These are phyloP conservation scores for Globisporangium recalcitrans DNA, from an alignment of 352 stramenopile species.

Conservation along the genomic window DNA sequence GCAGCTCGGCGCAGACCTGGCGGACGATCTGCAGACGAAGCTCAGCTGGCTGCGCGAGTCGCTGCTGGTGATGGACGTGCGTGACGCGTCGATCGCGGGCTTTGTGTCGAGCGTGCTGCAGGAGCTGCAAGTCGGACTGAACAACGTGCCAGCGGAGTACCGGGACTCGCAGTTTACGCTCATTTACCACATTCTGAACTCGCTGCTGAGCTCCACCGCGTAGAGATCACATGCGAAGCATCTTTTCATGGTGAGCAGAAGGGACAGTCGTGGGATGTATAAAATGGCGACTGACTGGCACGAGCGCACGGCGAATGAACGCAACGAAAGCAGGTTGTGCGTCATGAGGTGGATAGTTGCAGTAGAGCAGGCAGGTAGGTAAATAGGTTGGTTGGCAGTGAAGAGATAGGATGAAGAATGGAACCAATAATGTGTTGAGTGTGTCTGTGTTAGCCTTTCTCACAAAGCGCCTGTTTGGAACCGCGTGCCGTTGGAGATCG, in stretches of 20 bases:
- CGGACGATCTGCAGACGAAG: constrained; percentile 61
- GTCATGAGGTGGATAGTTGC: background rate
- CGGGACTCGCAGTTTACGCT: constrained; percentile 82
- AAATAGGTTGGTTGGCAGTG: background rate
- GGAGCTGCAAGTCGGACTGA: constrained; percentile 61
- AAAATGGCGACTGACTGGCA: background rate
- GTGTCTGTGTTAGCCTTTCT: constrained; percentile 47
- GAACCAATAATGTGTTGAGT: background rate
- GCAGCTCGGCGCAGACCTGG: constrained; percentile 68
- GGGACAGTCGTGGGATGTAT: background rate
- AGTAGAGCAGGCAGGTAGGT: background rate
- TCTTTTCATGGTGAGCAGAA: too few species aligned
- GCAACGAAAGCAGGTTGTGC: background rate
- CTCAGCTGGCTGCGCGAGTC: constrained; percentile 76
- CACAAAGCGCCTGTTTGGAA: constrained; percentile 9
- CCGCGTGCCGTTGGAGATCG: constrained; percentile 23
- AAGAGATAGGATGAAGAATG: background rate
- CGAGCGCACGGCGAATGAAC: background rate
- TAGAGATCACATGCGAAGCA: background rate
- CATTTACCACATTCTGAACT: constrained; percentile 83
- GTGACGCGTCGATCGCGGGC: constrained; percentile 60
- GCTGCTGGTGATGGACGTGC: constrained; percentile 76
- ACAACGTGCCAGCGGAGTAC: constrained; percentile 45
- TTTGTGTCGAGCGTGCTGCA: constrained; percentile 78
- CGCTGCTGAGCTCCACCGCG: constrained; percentile 58